Conservation (phyloP, 2,329 filamentous ascomycete genomes). For the Fusarium floridanum region DNA sequence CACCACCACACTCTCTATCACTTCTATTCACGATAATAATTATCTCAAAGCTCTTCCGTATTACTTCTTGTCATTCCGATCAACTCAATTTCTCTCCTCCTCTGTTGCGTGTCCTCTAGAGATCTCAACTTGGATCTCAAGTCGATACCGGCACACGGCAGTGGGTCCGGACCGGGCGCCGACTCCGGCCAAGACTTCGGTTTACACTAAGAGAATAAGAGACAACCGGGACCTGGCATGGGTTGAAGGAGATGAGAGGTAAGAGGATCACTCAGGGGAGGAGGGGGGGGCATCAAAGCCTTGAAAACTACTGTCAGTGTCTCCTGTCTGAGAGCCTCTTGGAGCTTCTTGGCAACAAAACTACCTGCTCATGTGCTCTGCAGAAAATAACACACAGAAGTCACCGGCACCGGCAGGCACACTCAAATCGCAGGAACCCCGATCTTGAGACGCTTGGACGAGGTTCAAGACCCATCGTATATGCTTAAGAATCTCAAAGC, state of each 20-base stretch:
- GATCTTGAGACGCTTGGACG: background rate
- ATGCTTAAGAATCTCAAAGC: conserved; percentile 9
- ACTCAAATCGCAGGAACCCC: background rate
- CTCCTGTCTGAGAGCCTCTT: background rate
- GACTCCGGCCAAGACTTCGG: conserved; percentile 15
- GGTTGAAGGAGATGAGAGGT: conserved; percentile 1
- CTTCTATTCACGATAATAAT: background rate
- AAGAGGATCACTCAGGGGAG: background rate
- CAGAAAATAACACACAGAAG: background rate
- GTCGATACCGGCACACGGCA: conserved; percentile 1
- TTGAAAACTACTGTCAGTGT: background rate
- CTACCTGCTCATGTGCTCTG: background rate
- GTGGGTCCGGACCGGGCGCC: conserved; percentile 33
- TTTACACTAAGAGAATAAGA: conserved; percentile 6
- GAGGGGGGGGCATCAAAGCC: background rate
- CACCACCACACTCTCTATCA: background rate
- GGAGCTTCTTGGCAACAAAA: background rate
- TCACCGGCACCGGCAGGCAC: background rate
- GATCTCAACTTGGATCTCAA: conserved; percentile 17
- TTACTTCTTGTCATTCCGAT: background rate
- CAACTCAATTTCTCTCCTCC: fast-evolving
- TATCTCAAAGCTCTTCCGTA: background rate
- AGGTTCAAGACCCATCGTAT: background rate
- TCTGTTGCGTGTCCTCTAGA: background rate
- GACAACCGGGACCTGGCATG: background rate